These are phyloP conservation scores for Hypoxylon cercidicola DNA, from an alignment of 495 filamentous ascomycete species.

Conservation along the genomic window DNA sequence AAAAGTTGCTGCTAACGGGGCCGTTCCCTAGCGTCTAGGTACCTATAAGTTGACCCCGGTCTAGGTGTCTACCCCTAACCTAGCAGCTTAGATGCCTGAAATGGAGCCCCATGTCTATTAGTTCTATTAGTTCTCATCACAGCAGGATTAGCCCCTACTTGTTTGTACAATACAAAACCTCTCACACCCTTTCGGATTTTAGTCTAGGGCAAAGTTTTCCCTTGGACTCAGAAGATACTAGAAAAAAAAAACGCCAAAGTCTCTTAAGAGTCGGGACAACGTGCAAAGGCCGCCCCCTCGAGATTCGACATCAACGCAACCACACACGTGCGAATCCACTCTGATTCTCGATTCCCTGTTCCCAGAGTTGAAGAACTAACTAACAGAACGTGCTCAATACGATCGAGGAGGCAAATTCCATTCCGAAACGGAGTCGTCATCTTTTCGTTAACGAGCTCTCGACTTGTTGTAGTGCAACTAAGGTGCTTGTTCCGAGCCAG, in stretches of 20 bases:
- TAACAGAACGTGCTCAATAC: conserved; percentile 42
- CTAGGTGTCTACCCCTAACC: no score
- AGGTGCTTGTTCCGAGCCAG: conserved; percentile 6
- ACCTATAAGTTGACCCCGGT: neutral
- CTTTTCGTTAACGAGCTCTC: conserved; percentile 10
- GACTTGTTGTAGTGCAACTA: conserved; percentile 16
- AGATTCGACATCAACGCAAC: conserved; percentile 22
- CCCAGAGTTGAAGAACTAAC: conserved; percentile 11
- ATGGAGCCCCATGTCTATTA: no score
- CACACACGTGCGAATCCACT: conserved; percentile 37
- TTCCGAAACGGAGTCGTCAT: conserved; percentile 33
- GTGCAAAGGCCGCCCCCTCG: conserved; percentile 7
- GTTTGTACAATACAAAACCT: neutral
- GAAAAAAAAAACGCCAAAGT: neutral
- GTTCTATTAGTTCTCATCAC: no score
- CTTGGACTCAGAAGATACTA: conserved; percentile 7
- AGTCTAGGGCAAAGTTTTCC: conserved; percentile 7
- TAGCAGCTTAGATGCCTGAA: no score
- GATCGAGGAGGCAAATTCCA: conserved; percentile 41
- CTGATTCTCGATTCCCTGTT: conserved; percentile 4
- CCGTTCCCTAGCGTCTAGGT: neutral
- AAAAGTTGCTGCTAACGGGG: neutral
- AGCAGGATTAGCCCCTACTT: no score
- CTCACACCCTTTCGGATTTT: conserved; percentile 22
- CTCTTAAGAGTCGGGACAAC: conserved; percentile 7